phyloP scores from a whole-genome alignment of 371 early-diverging fungal species.

The Rhizopus microsporus region DNA sequence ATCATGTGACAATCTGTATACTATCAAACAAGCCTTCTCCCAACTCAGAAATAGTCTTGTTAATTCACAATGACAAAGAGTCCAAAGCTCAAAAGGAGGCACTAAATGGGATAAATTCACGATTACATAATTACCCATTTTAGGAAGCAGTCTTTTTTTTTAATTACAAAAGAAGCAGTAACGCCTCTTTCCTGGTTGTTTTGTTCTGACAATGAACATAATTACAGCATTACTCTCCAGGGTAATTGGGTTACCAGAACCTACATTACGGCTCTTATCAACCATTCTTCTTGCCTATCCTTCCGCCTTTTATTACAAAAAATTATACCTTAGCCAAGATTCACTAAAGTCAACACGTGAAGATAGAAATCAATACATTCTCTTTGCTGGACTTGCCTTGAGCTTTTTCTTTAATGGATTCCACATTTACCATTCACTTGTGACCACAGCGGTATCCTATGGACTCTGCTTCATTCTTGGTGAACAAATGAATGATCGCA shows the following conservation, averaged over 20 bases:
- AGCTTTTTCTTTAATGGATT: slow-evolving; percentile 61
- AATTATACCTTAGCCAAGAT: slow-evolving; percentile 30
- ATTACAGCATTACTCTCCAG: slow-evolving; percentile 33
- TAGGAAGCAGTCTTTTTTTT: no score
- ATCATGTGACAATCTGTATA: no score
- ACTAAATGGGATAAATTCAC: no score
- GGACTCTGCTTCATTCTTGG: slow-evolving; percentile 41
- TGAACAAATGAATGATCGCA: slow-evolving; percentile 38
- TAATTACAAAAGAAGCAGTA: no score
- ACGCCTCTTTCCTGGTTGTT: not conserved
- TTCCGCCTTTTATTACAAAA: slow-evolving; percentile 42
- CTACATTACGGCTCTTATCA: slow-evolving; percentile 54
- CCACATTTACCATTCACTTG: slow-evolving; percentile 60
- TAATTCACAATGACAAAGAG: no score
- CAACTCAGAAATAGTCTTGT: no score
- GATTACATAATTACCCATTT: no score
- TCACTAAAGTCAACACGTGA: slow-evolving; percentile 33
- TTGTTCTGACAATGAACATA: slow-evolving; percentile 19
- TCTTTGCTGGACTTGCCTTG: slow-evolving; percentile 52
- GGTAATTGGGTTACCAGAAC: slow-evolving; percentile 60
- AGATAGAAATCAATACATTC: slow-evolving; percentile 54
- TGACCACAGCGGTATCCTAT: slow-evolving; percentile 60
- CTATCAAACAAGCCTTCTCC: no score
- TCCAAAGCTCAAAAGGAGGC: no score
- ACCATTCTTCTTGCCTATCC: slow-evolving; percentile 59